Percentiles rank a stretch among this genome's conserved stretches.
Evolutionary conservation across 768 basidiomycete species (phyloP).

Genomic region (Steccherinum ochraceum): DNA sequence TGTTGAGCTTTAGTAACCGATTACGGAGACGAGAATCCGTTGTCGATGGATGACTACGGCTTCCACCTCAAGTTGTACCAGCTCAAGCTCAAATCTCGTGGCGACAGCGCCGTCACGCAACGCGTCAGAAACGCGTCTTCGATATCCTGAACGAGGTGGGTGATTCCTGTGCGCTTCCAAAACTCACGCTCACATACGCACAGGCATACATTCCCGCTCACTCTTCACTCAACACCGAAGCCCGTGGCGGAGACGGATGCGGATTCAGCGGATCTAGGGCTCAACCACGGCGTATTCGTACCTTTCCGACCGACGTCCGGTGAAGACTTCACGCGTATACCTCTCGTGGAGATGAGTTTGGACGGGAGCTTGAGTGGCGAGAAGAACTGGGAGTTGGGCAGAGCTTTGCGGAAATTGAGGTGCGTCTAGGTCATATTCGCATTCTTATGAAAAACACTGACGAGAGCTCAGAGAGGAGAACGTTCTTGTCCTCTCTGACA

Average conservation of each 20-base stretch:
- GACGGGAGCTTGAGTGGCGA: conserved; percentile 53
- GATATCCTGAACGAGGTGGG: conserved; percentile 49
- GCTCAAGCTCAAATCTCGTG: conserved; percentile 61
- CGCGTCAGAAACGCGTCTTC: too few relatives aligned
- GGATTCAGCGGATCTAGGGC: conserved; percentile 57
- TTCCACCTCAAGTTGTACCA: conserved; percentile 55
- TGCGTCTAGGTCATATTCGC: conserved; percentile 19
- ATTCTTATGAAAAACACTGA: conserved; percentile 3
- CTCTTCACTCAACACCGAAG: conserved; percentile 40
- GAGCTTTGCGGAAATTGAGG: conserved; percentile 55
- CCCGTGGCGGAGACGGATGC: conserved; percentile 59
- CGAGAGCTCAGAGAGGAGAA: conserved; percentile 46
- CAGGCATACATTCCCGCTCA: conserved; percentile 52
- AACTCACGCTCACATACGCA: not conserved
- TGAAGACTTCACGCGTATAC: conserved; percentile 50
- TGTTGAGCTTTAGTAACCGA: conserved; percentile 51
- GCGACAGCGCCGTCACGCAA: conserved; percentile 49
- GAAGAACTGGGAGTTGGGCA: conserved; percentile 59
- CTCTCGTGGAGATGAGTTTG: conserved; percentile 67
- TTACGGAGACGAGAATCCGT: conserved; percentile 70
- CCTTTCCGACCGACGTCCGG: conserved; percentile 80
- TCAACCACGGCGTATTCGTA: conserved; percentile 78
- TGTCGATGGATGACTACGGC: conserved; percentile 70
- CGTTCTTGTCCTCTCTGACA: conserved; percentile 65
- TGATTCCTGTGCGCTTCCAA: not conserved